Percentiles rank a stretch among this genome's conserved stretches.
Conservation (phyloP, 164 flowering plant species). For the Umbilicus rupestris region DNA sequence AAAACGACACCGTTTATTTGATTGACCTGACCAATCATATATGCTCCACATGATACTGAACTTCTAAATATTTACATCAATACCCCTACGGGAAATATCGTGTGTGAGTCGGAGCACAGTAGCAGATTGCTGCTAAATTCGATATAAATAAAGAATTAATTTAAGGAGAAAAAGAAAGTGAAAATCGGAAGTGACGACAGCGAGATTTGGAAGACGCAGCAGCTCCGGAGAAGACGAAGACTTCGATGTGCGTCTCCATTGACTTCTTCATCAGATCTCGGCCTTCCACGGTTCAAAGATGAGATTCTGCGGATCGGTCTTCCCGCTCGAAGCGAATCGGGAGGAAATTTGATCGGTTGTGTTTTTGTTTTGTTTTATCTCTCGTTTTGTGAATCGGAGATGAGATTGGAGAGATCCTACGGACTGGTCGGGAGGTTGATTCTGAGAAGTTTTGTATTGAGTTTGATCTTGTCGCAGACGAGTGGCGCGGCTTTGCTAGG, state of each 20-base stretch:
- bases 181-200: too few relatives aligned
- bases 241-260: not conserved
- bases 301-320: too few relatives aligned
- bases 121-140: too few relatives aligned
- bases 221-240: conserved; percentile 2
- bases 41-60: too few relatives aligned
- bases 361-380: not conserved
- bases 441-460: not conserved
- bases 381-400: not conserved
- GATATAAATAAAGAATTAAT: too few relatives aligned
- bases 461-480: conserved; percentile 7
- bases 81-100: too few relatives aligned
- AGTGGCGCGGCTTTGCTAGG: conserved; percentile 9
- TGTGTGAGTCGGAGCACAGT: too few relatives aligned
- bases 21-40: too few relatives aligned
- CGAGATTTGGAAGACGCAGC: not conserved
- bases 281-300: not conserved
- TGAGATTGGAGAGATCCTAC: not conserved
- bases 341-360: not conserved
- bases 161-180: too few relatives aligned
- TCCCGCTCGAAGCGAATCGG: not conserved
- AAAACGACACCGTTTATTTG: too few relatives aligned
- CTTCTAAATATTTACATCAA: too few relatives aligned
- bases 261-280: conserved; percentile 1
- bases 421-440: not conserved